Evolutionary conservation across 2,329 filamentous ascomycete species (phyloP), one percentile per base, ranked within the genome.

Genomic region (Lecanicillium sp.): DNA sequence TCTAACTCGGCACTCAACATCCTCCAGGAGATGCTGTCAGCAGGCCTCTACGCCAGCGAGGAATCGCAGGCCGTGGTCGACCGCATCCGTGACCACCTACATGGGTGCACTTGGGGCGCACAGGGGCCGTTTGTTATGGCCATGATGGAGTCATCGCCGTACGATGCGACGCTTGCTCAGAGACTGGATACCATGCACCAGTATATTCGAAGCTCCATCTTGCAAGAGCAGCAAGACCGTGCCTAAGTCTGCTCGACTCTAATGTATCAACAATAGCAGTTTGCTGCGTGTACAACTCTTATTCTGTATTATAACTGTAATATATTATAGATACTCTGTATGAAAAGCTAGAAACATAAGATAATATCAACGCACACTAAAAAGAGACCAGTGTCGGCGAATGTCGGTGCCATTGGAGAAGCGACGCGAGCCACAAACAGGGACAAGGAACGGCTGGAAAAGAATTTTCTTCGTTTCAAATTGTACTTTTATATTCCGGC

Each of bases 11-110:
- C 85, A 20, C 64, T 81, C 42, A 67, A 72, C 4, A 61, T 84
- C 2, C 65, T 87, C 5, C 69, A 75, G 35, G 83, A 87, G 65
- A 87, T 88, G 84, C 74, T 77, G 33, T 68, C 75, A 27, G 74
- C 76, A 2, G 83, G 83, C 0, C 67, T 87, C 4, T 73, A 74
- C 40, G 79, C 77, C 51, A 75, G 85, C 54, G 52, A 60, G 5
- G 58, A 63, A 12, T 57, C 60, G 8, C 49, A 52, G 14, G 49
- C 38, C 2, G 44, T 69, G 8, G 51, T 69, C 12, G 40, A 44
- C 6, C 55, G 52, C 37, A 65, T 69, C n/a, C 56, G 59, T 1
- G 52, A 62, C 3, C 58, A 69, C 20, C 27, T 68, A 19, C 60
- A 67, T 7, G 59, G 56, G 1, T 68, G 66, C 37, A 55, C 62